A percentile compares a stretch with the other conserved stretches of the same genome.
These are phyloP conservation scores for Penicillium sp. DNA, from an alignment of 2,329 filamentous ascomycete genomes.

Conservation along the genomic window DNA sequence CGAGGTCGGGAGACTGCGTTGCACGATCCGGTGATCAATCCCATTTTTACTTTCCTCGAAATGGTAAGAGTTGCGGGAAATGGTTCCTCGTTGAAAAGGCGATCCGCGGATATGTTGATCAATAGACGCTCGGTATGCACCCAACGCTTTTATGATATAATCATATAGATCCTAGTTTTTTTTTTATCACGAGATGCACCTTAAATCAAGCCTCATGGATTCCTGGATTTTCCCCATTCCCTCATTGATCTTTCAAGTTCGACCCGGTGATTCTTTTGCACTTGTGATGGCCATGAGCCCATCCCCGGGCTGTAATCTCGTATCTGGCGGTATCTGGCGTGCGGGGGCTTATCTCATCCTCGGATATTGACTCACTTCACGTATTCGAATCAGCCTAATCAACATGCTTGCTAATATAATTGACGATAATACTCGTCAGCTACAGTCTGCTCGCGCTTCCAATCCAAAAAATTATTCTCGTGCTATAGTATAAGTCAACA, in stretches of 20 bases:
- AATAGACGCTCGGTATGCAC: neutral
- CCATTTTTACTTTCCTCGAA: neutral
- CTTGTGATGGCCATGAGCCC: neutral
- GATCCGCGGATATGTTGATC: neutral
- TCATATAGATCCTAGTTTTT: neutral
- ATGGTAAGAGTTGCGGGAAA: neutral
- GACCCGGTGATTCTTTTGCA: neutral
- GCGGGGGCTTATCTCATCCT: neutral
- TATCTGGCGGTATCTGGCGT: neutral
- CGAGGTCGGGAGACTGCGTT: neutral
- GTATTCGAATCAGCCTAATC: neutral
- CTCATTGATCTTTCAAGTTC: neutral
- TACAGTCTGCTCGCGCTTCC: neutral
- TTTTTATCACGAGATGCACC: neutral
- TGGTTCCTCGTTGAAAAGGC: neutral
- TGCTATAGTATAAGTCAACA: neutral
- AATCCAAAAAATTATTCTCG: neutral
- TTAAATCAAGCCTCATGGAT: neutral
- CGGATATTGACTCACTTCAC: neutral
- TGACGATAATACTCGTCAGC: neutral
- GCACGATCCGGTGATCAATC: conserved; percentile 6
- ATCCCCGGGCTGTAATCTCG: neutral
- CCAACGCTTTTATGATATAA: neutral
- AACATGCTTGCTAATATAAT: neutral
- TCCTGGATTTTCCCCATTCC: neutral